Base-by-base conservation (phyloP, 2,329 filamentous ascomycete genomes). In the Monilinia vaccinii-corymbosi region DNA sequence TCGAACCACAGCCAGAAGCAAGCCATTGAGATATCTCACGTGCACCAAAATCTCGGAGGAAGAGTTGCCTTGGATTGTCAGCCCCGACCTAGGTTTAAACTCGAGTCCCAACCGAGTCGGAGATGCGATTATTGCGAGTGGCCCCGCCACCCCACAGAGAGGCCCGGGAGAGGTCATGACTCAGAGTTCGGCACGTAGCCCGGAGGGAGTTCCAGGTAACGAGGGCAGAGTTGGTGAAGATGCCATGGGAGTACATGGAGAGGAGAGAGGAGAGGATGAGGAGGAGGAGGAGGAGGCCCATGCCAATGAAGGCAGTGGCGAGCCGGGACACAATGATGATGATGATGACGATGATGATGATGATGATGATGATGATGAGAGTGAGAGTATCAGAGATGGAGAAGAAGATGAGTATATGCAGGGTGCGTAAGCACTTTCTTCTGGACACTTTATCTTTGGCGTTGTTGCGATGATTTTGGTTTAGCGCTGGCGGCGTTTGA, bases 41-140 rank as follows among this genome's bases (percentile, higher is more conserved):
- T 61, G 59, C 25, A 45, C 47, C n/a, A 51, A 77, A 62, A 74
- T 87, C 32, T 79, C 82, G 59, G 80, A 81, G 58, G 75, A 75
- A 32, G 85, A 88, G 71, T 76, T 85, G 63, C 83, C 83, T 8
- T 87, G 84, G 84, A 38, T 56, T 18, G 28, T 14, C 8, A 32
- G 23, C 14, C 56, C 56, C 5, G 31, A 36, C 1, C 21, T 59
- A 18, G 38, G 34, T 28, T 1, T 23, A 28, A 16, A 10, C 2
- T 4, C n/a, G 1, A 28, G n/a, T n/a, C 40, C 56, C 10, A 18
- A 32, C 10, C 31, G 21, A 6, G 4, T 14, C 32, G 23, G 16
- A 28, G 21, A 36, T 10, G 42, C 25, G 42, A 13, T 14, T 34
- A 7, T 23, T 34, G 31, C 8, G 14, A 28, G 34, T 14, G 32